Percentiles rank a stretch among this genome's conserved stretches.
phyloP scores from a whole-genome alignment of 345 rosid genomes.

The Salix caprea region DNA sequence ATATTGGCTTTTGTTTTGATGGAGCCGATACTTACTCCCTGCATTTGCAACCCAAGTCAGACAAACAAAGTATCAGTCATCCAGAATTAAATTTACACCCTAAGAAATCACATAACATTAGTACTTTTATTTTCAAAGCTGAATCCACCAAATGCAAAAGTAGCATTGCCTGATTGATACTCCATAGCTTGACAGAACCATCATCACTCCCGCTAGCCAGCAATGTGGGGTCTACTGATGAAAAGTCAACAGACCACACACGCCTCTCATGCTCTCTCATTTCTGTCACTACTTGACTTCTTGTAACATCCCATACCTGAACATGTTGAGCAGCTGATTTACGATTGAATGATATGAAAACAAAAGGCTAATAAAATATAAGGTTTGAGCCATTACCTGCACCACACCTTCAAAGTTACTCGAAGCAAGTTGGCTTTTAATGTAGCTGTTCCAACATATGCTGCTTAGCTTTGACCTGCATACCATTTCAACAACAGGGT shows the following conservation, averaged over 20 bases:
- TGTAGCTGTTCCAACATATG: constrained; percentile 87
- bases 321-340: constrained; percentile 15
- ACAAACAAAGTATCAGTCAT: constrained; percentile 42
- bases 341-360: not conserved
- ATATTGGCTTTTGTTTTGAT: constrained; percentile 91
- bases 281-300: constrained; percentile 71
- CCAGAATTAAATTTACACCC: constrained; percentile 17
- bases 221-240: constrained; percentile 86
- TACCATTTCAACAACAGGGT: constrained; percentile 88
- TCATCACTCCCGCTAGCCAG: constrained; percentile 97
- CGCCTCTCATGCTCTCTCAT: constrained; percentile 91
- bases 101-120: constrained; percentile 43
- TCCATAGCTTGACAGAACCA: constrained; percentile 96
- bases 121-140: constrained; percentile 77
- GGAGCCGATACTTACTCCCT: constrained; percentile 81
- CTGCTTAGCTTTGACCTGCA: constrained; percentile 81
- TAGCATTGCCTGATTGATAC: constrained; percentile 99
- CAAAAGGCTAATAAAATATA: not conserved
- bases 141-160: constrained; percentile 77
- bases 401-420: constrained; percentile 97
- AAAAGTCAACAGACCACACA: constrained; percentile 89
- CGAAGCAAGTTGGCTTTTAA: constrained; percentile 90
- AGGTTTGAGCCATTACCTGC: constrained; percentile 50
- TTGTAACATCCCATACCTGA: constrained; percentile 93
- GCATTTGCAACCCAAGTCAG: constrained; percentile 46